Evolutionary conservation across 257 asterid species (phyloP), one percentile per base, ranked within the genome.

Genomic region (Agastache rugosa): DNA sequence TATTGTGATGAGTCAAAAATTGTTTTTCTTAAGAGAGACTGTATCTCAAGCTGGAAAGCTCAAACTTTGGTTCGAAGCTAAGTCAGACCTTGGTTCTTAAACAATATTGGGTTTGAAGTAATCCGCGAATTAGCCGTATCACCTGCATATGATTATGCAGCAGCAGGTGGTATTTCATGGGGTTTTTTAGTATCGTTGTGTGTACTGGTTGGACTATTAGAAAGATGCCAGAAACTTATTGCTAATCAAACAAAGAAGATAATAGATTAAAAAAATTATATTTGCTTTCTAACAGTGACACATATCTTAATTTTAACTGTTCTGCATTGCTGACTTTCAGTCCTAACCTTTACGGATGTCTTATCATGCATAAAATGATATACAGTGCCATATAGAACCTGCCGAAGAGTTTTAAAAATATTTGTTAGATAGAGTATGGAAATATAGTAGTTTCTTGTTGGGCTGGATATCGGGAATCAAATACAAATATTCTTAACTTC

Each of bases 271-370:
- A 66, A 5, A 22, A 45, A 62, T 53, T 22, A 42, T 47, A 71
- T 11, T 70, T 44, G 77, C 79, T 78, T 75, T 44, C 50, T 56
- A 62, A 67, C 63, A 67, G 65, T 54, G 77, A 74, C 75, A 63
- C 55, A 70, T 55, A 47, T 54, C 47, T 48, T 76, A 63, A 67
- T 35, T 63, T 59, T 34, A 65, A 60, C 62, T 29, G 34, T 22
- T 56, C 17, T 50, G n/a, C 29, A 59, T 37, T 71, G 65, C 67
- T 77, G 72, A 59, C 84, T 69, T 75, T 51, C 17, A 11, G 42
- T 34, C 67, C 65, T 76, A 62, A 58, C 71, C 53, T 61, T 29
- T 69, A 59, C 54, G 71, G 60, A 7, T 74, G 75, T 72, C 76
- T 67, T 74, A 14, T 51, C 53, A 35, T 42, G 39, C 62, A 31